phyloP scores from a whole-genome alignment of 371 early-diverging fungal genomes.

The Enterocytospora artemiae region DNA sequence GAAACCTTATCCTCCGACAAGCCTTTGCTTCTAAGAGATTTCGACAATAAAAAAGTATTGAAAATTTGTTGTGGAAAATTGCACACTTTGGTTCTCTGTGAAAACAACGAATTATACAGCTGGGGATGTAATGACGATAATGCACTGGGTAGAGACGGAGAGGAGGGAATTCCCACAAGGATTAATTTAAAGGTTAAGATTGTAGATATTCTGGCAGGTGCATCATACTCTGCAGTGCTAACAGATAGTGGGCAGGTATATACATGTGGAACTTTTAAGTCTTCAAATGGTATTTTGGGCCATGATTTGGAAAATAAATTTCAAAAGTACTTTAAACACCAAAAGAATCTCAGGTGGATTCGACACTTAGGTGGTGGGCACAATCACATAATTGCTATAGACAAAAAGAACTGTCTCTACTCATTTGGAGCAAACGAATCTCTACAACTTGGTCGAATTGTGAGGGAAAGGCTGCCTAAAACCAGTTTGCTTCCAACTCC shows the following conservation, averaged over 20 bases:
- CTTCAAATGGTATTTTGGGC: slow-evolving; percentile 63
- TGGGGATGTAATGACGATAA: slow-evolving; percentile 97
- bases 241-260: slow-evolving; percentile 70
- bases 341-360: slow-evolving; percentile 57
- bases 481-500: slow-evolving; percentile 56
- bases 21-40: slow-evolving; percentile 64
- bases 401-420: slow-evolving; percentile 65
- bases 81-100: slow-evolving; percentile 60
- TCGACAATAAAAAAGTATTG: slow-evolving; percentile 61
- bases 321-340: slow-evolving; percentile 62
- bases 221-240: slow-evolving; percentile 76
- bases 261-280: slow-evolving; percentile 82
- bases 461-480: slow-evolving; percentile 49
- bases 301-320: slow-evolving; percentile 60
- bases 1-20: slow-evolving; percentile 45
- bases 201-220: slow-evolving; percentile 77
- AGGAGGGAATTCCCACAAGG: slow-evolving; percentile 56
- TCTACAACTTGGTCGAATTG: slow-evolving; percentile 68
- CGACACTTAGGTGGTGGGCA: slow-evolving; percentile 72
- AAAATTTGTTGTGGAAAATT: slow-evolving; percentile 62
- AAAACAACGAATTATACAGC: slow-evolving; percentile 63
- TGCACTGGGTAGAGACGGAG: slow-evolving; percentile 70
- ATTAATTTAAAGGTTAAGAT: slow-evolving; percentile 59
- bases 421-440: slow-evolving; percentile 87
- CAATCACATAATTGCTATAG: slow-evolving; percentile 75